Conservation (phyloP, 2,329 filamentous ascomycete genomes). For the Fusarium subglutinans region DNA sequence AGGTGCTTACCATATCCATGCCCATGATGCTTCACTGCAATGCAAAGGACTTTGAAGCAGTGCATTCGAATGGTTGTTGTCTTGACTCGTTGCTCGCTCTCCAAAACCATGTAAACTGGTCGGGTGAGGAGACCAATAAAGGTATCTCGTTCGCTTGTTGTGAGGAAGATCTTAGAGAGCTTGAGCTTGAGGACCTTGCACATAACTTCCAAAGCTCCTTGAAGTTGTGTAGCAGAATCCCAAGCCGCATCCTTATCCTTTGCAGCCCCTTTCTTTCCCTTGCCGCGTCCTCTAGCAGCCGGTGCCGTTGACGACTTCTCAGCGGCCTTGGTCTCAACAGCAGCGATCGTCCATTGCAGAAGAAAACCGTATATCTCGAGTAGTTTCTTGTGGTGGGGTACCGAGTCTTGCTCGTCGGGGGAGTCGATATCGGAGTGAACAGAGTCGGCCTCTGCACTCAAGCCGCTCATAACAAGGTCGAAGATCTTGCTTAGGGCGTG, state of each 20-base stretch:
- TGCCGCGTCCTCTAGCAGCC: conserved; percentile 76
- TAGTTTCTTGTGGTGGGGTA: conserved; percentile 87
- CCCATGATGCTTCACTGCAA: conserved; percentile 96
- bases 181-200: conserved; percentile 95
- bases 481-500: conserved; percentile 91
- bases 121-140: conserved; percentile 92
- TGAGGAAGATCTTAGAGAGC: conserved; percentile 91
- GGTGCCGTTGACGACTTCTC: conserved; percentile 81
- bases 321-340: conserved; percentile 91
- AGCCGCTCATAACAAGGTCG: conserved; percentile 85
- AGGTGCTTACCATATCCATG: conserved; percentile 83
- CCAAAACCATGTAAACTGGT: conserved; percentile 91
- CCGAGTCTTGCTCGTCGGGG: conserved; percentile 84
- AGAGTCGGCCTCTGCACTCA: conserved; percentile 85
- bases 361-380: conserved; percentile 95
- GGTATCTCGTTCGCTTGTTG: conserved; percentile 94
- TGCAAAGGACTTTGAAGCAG: conserved; percentile 94
- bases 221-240: conserved; percentile 90
- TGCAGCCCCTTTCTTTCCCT: conserved; percentile 78
- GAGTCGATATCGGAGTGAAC: conserved; percentile 87
- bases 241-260: conserved; percentile 87
- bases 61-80: conserved; percentile 92
- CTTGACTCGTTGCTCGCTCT: conserved; percentile 94
- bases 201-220: conserved; percentile 91
- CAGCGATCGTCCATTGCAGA: conserved; percentile 92